Base-by-base conservation (phyloP, 306 rosid genomes). In the Myrica gale region DNA sequence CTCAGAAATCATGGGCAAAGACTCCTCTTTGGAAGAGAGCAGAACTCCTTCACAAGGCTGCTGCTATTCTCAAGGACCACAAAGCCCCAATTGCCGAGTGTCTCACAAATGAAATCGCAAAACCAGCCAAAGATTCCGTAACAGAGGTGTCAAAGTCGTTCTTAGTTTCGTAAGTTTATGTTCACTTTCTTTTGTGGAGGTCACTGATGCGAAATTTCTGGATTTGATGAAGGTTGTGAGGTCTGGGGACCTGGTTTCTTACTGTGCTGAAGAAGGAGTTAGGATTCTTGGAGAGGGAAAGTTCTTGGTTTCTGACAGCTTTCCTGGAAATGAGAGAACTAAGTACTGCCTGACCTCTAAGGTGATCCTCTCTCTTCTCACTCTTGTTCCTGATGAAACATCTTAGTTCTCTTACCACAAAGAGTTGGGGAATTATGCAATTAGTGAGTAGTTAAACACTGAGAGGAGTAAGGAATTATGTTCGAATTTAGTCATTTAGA, bases 11-110 rank as follows among this genome's bases (percentile, higher is more conserved):
- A 70, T 96, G 97, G 99, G 98, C 99, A 3, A 96, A 90, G 87
- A 96, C 98, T n/a, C 99, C 99, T 37, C 90, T 96, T 1, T 95
- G 97, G 99, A 95, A 89, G 85, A 68, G 99, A 20, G 98, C 99
- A 11, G 99, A 95, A 66, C 90, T 95, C 19, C 97, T 95, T 84
- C 99, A 95, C 84, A 95, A 89, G 81, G 98, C 97, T 37, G 99
- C 97, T 76, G 89, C 97, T 48, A 90, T 95, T 67, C 91, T 96
- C 57, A 96, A 92, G 82, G 93, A 96, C 58, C 93, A 96, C 83
- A 96, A 88, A 78, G 89, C 89, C 76, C 85, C 92, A 73, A 89
- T 96, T 84, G 98, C 97, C 10, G 97, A 96, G 87, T 88, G 96
- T 17, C 74, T 96, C 43, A 92, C 92, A 47, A 96, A 92, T 79